Conservation (phyloP, 2,329 filamentous ascomycete species). For the Botrytis aclada region DNA sequence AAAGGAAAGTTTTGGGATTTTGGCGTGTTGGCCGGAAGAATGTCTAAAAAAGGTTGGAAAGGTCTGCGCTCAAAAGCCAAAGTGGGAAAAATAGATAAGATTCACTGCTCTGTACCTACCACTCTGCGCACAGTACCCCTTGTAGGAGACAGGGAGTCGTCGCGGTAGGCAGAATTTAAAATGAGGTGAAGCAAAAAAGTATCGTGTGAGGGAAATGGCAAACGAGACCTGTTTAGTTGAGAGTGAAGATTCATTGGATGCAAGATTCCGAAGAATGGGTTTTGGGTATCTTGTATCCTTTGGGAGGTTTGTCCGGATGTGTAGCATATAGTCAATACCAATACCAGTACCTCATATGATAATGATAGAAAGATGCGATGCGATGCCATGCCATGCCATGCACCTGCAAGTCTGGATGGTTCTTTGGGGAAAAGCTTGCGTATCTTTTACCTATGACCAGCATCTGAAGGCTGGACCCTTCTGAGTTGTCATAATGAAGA, state of each 20-base stretch:
- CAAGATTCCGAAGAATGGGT: not conserved
- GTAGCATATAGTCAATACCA: not conserved
- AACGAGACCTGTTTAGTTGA: not conserved
- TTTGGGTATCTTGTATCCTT: not conserved
- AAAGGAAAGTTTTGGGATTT: not conserved
- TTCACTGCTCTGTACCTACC: not conserved
- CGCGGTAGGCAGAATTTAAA: slow-evolving; percentile 1
- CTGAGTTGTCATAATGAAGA: slow-evolving; percentile 3
- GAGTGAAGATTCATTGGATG: not conserved
- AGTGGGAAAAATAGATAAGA: slow-evolving; percentile 3
- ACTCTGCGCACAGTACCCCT: not conserved
- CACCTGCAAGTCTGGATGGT: not conserved
- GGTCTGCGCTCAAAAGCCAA: slow-evolving; percentile 5
- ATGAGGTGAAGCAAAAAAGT: slow-evolving; percentile 8
- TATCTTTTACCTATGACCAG: not conserved
- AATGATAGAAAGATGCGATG: not conserved
- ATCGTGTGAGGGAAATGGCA: not conserved
- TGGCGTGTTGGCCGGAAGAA: not conserved
- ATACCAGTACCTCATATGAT: not conserved
- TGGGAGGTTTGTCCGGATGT: not conserved
- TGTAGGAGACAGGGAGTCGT: not conserved
- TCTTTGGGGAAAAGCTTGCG: not conserved
- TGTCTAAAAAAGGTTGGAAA: not conserved
- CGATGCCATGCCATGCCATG: not conserved
- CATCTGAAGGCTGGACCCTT: not conserved